Conservation (phyloP, 345 rosid genomes). For the Linum usitatissimum region DNA sequence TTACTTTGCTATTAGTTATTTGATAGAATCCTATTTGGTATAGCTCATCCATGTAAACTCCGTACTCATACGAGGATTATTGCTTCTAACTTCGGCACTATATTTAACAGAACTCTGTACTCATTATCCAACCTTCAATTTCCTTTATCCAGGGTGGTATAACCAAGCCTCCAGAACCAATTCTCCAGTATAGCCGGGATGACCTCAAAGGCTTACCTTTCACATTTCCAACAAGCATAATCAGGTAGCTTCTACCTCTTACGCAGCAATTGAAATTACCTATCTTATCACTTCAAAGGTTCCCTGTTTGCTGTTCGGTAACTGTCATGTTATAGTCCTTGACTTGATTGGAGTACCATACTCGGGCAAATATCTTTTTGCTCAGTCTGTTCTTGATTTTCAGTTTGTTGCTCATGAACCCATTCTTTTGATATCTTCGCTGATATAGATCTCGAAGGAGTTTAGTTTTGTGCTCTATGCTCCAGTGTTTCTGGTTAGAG, state of each 20-base stretch:
- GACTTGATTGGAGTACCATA: background rate
- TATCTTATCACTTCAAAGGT: background rate
- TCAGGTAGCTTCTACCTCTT: conserved; percentile 31
- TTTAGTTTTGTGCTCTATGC: background rate
- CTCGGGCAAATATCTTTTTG: background rate
- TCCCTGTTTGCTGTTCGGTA: background rate
- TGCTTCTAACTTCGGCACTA: too few relatives aligned
- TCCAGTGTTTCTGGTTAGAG: background rate
- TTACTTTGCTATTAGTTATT: too few relatives aligned
- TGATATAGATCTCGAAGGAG: background rate
- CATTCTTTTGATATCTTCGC: too few relatives aligned
- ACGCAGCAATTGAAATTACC: background rate
- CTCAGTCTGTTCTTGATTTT: background rate
- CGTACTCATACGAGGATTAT: too few relatives aligned
- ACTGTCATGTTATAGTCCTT: background rate
- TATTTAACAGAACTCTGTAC: background rate
- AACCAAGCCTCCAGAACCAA: conserved; percentile 59
- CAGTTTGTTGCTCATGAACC: too few relatives aligned
- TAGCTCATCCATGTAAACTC: too few relatives aligned
- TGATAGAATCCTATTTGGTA: too few relatives aligned
- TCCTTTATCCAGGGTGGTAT: conserved; percentile 51
- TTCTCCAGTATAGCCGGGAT: conserved; percentile 51
- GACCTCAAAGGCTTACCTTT: conserved; percentile 78
- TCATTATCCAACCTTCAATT: background rate
- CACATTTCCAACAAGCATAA: conserved; percentile 50